A percentile compares a stretch with the other conserved stretches of the same genome.
These are phyloP conservation scores for Paecilomyces sp. DNA, from an alignment of 2,329 filamentous ascomycete genomes.

Conservation along the genomic window DNA sequence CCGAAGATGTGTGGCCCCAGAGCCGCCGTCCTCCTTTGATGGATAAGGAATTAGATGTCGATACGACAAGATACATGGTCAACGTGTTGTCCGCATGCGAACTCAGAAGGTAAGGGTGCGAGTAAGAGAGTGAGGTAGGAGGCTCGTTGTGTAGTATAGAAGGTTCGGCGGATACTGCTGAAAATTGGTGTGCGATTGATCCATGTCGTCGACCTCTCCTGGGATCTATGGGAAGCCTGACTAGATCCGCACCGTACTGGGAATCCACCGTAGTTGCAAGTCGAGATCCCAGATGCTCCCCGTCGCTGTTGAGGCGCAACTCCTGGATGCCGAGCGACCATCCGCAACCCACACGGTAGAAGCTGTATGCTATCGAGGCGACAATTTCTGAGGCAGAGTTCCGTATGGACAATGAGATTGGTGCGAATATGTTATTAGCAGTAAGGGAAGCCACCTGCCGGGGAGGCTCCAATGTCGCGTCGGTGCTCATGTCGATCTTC, in stretches of 20 bases:
- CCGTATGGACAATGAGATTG: slow-evolving; percentile 77
- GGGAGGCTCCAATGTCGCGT: slow-evolving; percentile 32
- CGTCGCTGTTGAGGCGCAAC: slow-evolving; percentile 55
- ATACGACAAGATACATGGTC: slow-evolving; percentile 72
- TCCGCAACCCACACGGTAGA: slow-evolving; percentile 66
- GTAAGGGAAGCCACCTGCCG: slow-evolving; percentile 68
- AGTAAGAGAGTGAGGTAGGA: slow-evolving; percentile 61
- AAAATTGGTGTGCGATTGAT: slow-evolving; percentile 12
- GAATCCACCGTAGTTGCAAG: slow-evolving; percentile 33
- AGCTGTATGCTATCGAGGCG: slow-evolving; percentile 81
- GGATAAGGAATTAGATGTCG: slow-evolving; percentile 56
- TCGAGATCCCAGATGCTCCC: slow-evolving; percentile 33
- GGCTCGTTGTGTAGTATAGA: slow-evolving; percentile 36
- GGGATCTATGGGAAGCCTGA: slow-evolving; percentile 6
- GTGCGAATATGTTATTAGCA: slow-evolving; percentile 71
- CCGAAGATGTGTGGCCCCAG: slow-evolving; percentile 87
- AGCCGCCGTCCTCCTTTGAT: slow-evolving; percentile 69
- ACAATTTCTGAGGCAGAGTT: slow-evolving; percentile 56
- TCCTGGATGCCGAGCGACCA: slow-evolving; percentile 95
- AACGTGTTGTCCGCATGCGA: slow-evolving; percentile 84
- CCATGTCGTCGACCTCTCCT: slow-evolving; percentile 4
- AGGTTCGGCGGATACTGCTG: slow-evolving; percentile 12
- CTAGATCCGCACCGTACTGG: slow-evolving; percentile 22
- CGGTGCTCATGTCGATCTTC: slow-evolving; percentile 3
- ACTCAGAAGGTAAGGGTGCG: slow-evolving; percentile 77